Evolutionary conservation across 176 grass and related monocot species (phyloP), one percentile per base, ranked within the genome.

Genomic region (Chrysopogon serrulatus): DNA sequence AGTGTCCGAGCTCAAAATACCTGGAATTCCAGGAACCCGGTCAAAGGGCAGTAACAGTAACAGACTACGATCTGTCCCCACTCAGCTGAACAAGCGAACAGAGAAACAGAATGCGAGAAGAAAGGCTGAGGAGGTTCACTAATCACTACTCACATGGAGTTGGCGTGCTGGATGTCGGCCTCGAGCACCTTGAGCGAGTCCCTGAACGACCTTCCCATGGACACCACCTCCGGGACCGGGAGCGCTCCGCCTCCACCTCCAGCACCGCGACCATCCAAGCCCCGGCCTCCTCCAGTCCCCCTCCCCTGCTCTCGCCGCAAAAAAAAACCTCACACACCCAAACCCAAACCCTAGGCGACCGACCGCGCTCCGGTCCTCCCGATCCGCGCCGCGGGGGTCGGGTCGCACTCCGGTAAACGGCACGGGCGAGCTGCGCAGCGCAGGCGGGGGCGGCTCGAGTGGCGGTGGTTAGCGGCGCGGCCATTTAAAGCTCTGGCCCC

Each of bases 121-220:
- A 11, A 39, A 77, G 15, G 15, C 26, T n/a, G n/a, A n/a, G n/a
- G 27, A 64, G 61, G 27, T 64, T 68, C 15, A 18, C 26, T 73
- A n/a, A n/a, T n/a, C n/a, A 31, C 90, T 82, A 73, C 92, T 82
- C 87, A 97, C 95, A 94, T 63, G 17, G 90, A 87, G 92, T 97
- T 97, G 77, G 95, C 95, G 84, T 94, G 92, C 82, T 94, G 92
- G 90, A 97, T 91, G 81, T 94, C 92, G 78, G 95, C 90, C 86
- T 97, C 90, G 76, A 97, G 92, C 83, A 94, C 85, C 90, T 97
- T 94, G 54, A 94, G 83, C 74, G 95, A 97, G 63, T 97, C 95
- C 88, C 91, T 87, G 88, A 97, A 97, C 71, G 92, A 83, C 83
- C 82, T 94, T 10, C 92, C 84, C 89, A 94, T 94, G 45, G 67